These are phyloP conservation scores for Porogramme epimiltina DNA, from an alignment of 1,284 basidiomycete species.

Conservation along the genomic window DNA sequence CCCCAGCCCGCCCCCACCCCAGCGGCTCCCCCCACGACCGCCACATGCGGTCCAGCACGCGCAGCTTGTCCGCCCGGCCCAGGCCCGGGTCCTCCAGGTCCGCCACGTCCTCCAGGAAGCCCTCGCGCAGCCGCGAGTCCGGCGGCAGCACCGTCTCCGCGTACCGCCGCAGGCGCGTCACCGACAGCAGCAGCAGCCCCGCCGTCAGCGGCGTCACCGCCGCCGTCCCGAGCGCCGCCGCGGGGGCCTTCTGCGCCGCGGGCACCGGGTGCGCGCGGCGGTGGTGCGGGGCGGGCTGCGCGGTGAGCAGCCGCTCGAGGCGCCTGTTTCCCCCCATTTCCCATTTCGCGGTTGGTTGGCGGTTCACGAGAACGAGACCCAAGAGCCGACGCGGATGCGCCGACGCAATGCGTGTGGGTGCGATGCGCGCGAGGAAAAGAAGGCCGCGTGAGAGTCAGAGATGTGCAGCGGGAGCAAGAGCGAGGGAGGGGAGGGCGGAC, in stretches of 20 bases:
- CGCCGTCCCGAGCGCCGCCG: background rate
- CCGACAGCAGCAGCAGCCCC: conserved; percentile 73
- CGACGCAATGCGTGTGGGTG: background rate
- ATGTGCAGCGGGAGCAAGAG: background rate
- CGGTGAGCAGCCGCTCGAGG: conserved; percentile 72
- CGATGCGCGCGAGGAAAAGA: background rate
- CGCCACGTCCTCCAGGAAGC: conserved; percentile 84
- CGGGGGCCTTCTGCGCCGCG: conserved; percentile 3
- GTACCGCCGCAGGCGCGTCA: conserved; percentile 67
- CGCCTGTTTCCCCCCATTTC: too few species aligned
- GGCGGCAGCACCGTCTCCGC: conserved; percentile 56
- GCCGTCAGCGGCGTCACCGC: conserved; percentile 59
- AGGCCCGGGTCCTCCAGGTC: conserved; percentile 81
- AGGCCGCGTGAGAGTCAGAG: background rate
- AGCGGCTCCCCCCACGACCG: conserved; percentile 75
- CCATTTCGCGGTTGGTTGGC: too few species aligned
- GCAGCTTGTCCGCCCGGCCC: conserved; percentile 69
- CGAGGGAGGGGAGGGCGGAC: conserved; percentile 15
- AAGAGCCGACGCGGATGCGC: too few species aligned
- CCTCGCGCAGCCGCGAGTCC: conserved; percentile 64
- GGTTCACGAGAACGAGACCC: too few species aligned
- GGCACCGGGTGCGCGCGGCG: conserved; percentile 1
- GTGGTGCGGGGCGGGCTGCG: conserved; percentile 39
- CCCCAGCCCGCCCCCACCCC: conserved; percentile 48
- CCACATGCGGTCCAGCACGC: conserved; percentile 90